Percentiles rank a stretch among this genome's conserved stretches.
These are phyloP conservation scores for Poronia punctata DNA, from an alignment of 495 filamentous ascomycete species.

Conservation along the genomic window DNA sequence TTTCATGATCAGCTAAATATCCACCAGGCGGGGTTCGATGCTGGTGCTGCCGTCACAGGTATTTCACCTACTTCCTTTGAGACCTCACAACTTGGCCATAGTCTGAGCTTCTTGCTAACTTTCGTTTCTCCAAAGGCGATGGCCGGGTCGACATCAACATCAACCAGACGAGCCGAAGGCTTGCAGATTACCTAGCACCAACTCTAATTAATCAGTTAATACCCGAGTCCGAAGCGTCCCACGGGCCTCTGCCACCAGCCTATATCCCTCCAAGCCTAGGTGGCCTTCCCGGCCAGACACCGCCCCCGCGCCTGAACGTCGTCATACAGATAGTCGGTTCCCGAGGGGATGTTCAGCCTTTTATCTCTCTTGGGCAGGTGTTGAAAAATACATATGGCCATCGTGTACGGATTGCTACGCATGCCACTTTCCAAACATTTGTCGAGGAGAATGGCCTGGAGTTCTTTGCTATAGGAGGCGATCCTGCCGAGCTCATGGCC, in stretches of 20 bases:
- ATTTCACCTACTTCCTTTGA: constrained; percentile 1
- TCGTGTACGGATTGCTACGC: constrained; percentile 70
- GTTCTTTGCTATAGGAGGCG: constrained; percentile 74
- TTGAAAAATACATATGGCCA: constrained; percentile 60
- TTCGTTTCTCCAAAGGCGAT: constrained; percentile 42
- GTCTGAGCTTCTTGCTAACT: no score
- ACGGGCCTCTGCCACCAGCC: constrained; percentile 39
- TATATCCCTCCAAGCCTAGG: constrained; percentile 58
- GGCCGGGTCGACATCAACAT: constrained; percentile 73
- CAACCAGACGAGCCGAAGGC: constrained; percentile 52
- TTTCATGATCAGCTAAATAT: constrained; percentile 38
- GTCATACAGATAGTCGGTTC: constrained; percentile 77
- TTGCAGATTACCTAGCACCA: constrained; percentile 61
- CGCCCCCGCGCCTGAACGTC: constrained; percentile 56
- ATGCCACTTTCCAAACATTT: constrained; percentile 61
- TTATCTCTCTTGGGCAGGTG: constrained; percentile 58
- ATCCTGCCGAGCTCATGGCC: constrained; percentile 73
- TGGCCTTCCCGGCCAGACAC: constrained; percentile 50
- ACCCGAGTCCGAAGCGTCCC: constrained; percentile 9
- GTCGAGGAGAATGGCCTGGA: constrained; percentile 65
- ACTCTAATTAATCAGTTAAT: constrained; percentile 54
- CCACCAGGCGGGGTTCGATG: constrained; percentile 42
- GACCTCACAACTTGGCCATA: no score
- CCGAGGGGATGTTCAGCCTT: constrained; percentile 74
- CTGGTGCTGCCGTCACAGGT: constrained; percentile 39